Percentiles rank a stretch among this genome's conserved stretches.
Evolutionary conservation across 345 rosid species (phyloP).

Genomic region (Brassica napus): Da-Ae NC_063436.1:8458501-8459000

Average conservation of each 20-base stretch:
- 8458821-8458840: not conserved
- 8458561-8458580: too few relatives aligned
- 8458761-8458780: conserved; percentile 15
- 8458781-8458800: not conserved
- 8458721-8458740: not conserved
- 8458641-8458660: not conserved
- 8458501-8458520: too few relatives aligned
- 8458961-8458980: conserved; percentile 1
- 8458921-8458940: not conserved
- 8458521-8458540: too few relatives aligned
- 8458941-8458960: not conserved
- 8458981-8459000: not conserved
- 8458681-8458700: conserved; percentile 3
- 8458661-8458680: conserved; percentile 16
- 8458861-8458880: too few relatives aligned
- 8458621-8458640: not conserved
- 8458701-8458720: conserved; percentile 31
- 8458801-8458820: not conserved
- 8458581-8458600: not conserved
- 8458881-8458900: too few relatives aligned
- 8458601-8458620: not conserved
- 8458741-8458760: not conserved
- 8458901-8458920: too few relatives aligned
- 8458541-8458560: too few relatives aligned
- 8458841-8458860: too few relatives aligned